A percentile compares a stretch with the other conserved stretches of the same genome.
phyloP scores from a whole-genome alignment of 2,329 filamentous ascomycete species.

The Hypoxylon sp. region DNA sequence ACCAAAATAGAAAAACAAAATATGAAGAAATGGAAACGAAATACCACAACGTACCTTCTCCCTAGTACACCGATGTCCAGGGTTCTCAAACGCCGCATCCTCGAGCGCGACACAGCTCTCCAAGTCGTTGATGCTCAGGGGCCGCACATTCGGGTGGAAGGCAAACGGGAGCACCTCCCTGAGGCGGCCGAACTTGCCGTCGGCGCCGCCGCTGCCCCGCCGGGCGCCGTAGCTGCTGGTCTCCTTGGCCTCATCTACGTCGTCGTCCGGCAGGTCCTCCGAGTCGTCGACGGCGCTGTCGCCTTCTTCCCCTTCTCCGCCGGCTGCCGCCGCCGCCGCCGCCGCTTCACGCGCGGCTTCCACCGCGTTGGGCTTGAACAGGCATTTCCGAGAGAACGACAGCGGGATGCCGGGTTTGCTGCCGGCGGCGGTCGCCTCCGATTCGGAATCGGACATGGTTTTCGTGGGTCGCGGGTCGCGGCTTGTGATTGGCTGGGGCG shows the following conservation, averaged over 20 bases:
- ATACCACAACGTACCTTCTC: constrained; percentile 64
- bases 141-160: constrained; percentile 80
- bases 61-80: constrained; percentile 64
- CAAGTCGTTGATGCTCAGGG: constrained; percentile 76
- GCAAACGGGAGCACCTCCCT: constrained; percentile 68
- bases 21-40: not conserved
- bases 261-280: constrained; percentile 58
- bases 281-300: constrained; percentile 58
- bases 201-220: constrained; percentile 53
- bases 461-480: not conserved
- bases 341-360: not conserved
- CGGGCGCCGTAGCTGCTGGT: constrained; percentile 58
- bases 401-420: not conserved
- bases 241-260: constrained; percentile 57
- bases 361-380: not conserved
- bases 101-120: constrained; percentile 72
- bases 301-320: not conserved
- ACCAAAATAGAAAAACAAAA: not conserved
- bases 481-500: constrained; percentile 23
- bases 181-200: constrained; percentile 54
- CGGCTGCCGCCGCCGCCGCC: not conserved
- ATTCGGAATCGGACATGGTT: constrained; percentile 3
- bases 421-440: not conserved
- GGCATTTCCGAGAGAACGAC: not conserved
- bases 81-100: constrained; percentile 66